Conservation (phyloP, 257 asterid genomes). For the Nemophila menziesii region DNA sequence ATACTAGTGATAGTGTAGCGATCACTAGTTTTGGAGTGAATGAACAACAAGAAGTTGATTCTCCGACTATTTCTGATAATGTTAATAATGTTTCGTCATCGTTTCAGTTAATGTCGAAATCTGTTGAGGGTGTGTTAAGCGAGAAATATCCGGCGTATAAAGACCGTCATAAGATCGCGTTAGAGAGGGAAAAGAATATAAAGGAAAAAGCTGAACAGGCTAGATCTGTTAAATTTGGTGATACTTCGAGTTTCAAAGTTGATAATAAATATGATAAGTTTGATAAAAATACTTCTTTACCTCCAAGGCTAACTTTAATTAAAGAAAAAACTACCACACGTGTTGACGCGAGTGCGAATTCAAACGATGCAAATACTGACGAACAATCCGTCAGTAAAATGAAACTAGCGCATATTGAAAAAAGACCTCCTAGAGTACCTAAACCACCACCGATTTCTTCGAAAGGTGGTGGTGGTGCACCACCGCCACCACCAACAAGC, state of each 20-base stretch:
- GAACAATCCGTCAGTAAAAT: conserved; percentile 61
- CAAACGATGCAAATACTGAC: conserved; percentile 35
- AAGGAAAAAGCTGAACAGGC: conserved; percentile 89
- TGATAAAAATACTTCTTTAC: conserved; percentile 37
- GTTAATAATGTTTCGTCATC: conserved; percentile 59
- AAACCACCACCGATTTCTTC: conserved; percentile 76
- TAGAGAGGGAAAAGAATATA: conserved; percentile 70
- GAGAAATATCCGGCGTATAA: conserved; percentile 85
- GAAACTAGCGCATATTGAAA: conserved; percentile 56
- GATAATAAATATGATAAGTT: too few species aligned
- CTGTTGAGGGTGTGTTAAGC: conserved; percentile 78
- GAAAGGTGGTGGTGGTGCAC: conserved; percentile 34
- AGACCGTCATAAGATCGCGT: conserved; percentile 84
- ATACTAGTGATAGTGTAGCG: conserved; percentile 64
- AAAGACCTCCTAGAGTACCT: conserved; percentile 73
- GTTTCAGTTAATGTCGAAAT: conserved; percentile 75
- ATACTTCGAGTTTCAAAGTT: conserved; percentile 26
- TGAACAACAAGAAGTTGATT: conserved; percentile 42
- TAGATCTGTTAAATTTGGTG: conserved; percentile 68
- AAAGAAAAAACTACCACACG: conserved; percentile 55
- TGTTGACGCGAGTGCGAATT: conserved; percentile 38
- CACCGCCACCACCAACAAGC: conserved; percentile 20
- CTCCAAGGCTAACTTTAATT: conserved; percentile 63
- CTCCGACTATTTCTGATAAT: conserved; percentile 46
- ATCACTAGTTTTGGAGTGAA: conserved; percentile 66